These are phyloP conservation scores for Dactylellina cionopaga DNA, from an alignment of 2,329 filamentous ascomycete species.

Conservation along the genomic window DNA sequence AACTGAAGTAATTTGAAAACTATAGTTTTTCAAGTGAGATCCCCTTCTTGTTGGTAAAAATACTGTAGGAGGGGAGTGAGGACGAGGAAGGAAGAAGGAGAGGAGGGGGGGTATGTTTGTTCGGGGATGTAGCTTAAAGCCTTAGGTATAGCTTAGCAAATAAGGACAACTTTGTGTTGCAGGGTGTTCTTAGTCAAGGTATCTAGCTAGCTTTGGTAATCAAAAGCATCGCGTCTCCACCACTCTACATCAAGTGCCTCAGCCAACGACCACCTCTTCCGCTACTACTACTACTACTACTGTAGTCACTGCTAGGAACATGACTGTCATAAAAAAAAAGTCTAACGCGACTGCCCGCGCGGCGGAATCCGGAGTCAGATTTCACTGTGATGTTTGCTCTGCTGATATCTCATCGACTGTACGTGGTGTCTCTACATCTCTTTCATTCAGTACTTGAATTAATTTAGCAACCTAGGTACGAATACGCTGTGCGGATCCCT, in stretches of 20 bases:
- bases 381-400: constrained; percentile 96
- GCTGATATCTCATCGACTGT: constrained; percentile 97
- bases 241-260: too few relatives aligned
- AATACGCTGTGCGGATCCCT: constrained; percentile 85
- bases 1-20: too few relatives aligned
- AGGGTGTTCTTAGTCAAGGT: too few relatives aligned
- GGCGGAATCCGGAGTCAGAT: constrained; percentile 89
- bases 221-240: too few relatives aligned
- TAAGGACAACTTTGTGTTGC: constrained; percentile 1
- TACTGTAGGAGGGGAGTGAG: too few relatives aligned
- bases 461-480: constrained; percentile 73
- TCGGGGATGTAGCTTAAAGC: neutral
- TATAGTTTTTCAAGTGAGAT: too few relatives aligned
- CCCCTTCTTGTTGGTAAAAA: too few relatives aligned
- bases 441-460: neutral
- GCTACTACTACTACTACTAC: neutral
- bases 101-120: neutral
- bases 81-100: neutral
- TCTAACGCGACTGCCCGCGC: constrained; percentile 62
- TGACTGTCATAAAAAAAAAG: constrained; percentile 98
- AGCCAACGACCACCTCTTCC: too few relatives aligned
- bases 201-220: too few relatives aligned
- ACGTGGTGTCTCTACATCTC: constrained; percentile 61
- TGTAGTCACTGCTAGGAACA: constrained; percentile 60
- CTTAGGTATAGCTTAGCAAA: neutral